Evolutionary conservation across 2,329 filamentous ascomycete genomes (phyloP), one percentile per base, ranked within the genome.

Genomic region (Trichothecium roseum): DNA sequence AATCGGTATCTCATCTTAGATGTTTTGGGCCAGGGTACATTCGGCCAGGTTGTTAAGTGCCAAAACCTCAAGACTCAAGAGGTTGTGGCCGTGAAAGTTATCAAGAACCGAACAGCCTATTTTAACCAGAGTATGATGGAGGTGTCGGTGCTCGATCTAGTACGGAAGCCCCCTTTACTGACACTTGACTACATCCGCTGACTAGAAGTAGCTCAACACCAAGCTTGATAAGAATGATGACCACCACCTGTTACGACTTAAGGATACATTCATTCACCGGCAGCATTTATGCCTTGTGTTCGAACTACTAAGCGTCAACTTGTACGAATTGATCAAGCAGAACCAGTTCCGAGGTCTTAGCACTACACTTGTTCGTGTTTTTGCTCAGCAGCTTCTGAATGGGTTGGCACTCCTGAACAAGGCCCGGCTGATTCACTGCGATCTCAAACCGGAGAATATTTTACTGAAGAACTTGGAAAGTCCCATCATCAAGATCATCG

Each of bases 51-150:
- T 22, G 91, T 98, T 41, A 98, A 98, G 60, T 98, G 91, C 55
- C 91, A 98, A 59, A 98, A 98, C 51, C 63, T 98, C 49, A 95
- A 94, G 64, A 96, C 91, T 1, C 88, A 95, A 57, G 91, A 98
- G 61, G 91, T 98, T 28, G 91, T 98, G 30, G 91, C 91, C 4
- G 91, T 98, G 47, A 98, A 98, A 63, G 91, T 98, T 37, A 91
- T 98, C 64, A 98, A 98, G 65, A 98, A 98, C 60, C 81, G 89
- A 51, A 98, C 91, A 2, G 91, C 91, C 27, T 98, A 98, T 59
- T 98, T 98, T 67, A 98, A 98, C 55, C 91, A 98, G 60, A 96
- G 91, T 59, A 98, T 98, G 91, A 98, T 98, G 91, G 91, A 98
- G 56, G 91, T 98, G 22, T 98, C 91, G 2, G 91, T 98, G 17